A percentile compares a stretch with the other conserved stretches of the same genome.
These are phyloP conservation scores for Phytophthora constricta DNA, from an alignment of 352 stramenopile genomes.

Conservation along the genomic window DNA sequence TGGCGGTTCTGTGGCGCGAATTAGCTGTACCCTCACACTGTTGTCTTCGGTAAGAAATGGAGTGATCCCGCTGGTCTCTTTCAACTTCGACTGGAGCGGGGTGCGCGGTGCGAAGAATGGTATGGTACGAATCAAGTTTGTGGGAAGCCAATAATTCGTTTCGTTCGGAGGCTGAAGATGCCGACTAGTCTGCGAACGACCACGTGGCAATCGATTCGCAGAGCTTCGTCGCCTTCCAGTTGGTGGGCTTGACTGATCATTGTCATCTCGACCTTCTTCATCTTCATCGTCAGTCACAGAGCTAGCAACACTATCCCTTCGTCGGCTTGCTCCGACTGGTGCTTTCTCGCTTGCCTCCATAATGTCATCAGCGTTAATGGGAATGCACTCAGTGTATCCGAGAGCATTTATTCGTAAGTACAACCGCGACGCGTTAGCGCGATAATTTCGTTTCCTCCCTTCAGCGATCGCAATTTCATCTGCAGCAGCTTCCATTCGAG, in stretches of 20 bases:
- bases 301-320: conserved; percentile 39
- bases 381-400: conserved; percentile 81
- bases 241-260: conserved; percentile 22
- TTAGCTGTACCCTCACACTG: conserved; percentile 78
- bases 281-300: conserved; percentile 44
- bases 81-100: conserved; percentile 73
- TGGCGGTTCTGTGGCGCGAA: conserved; percentile 76
- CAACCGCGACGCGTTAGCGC: conserved; percentile 43
- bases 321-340: conserved; percentile 45
- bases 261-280: conserved; percentile 23
- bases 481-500: conserved; percentile 30
- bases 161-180: neutral
- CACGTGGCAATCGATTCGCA: conserved; percentile 3
- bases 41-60: conserved; percentile 74
- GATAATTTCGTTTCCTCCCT: conserved; percentile 31
- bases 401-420: conserved; percentile 80
- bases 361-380: conserved; percentile 64
- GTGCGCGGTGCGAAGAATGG: conserved; percentile 82
- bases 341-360: conserved; percentile 52
- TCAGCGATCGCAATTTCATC: conserved; percentile 34
- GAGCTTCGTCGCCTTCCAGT: conserved; percentile 12
- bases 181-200: conserved; percentile 4
- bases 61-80: conserved; percentile 74
- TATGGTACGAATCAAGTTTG: conserved; percentile 79
- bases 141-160: conserved; percentile 77